Evolutionary conservation across 1,284 basidiomycete genomes (phyloP).

Genomic region (Thelephora terrestris): DNA sequence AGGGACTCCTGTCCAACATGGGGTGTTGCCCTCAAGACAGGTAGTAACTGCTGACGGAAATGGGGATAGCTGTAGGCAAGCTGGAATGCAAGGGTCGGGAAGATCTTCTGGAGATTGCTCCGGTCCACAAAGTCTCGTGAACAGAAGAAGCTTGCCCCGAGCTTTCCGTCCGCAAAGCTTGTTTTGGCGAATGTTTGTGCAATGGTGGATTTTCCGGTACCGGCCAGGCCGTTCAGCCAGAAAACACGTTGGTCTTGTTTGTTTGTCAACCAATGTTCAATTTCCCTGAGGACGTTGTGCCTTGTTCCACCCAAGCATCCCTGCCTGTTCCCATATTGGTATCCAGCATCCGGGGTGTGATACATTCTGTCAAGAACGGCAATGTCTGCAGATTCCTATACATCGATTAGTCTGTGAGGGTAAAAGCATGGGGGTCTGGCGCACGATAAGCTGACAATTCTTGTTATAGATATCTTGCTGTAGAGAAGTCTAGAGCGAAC

Average conservation of each 20-base stretch:
- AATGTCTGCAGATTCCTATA: too few species aligned
- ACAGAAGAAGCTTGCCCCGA: slow-evolving; percentile 20
- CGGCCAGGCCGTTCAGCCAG: slow-evolving; percentile 10
- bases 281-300: too few species aligned
- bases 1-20: background rate
- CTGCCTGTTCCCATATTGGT: too few species aligned
- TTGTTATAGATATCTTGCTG: too few species aligned
- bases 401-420: too few species aligned
- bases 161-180: slow-evolving; percentile 2
- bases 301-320: too few species aligned
- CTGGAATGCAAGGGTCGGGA: slow-evolving; percentile 19
- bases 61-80: slow-evolving; percentile 9
- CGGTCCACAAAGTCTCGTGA: slow-evolving; percentile 9
- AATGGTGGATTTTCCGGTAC: slow-evolving; percentile 9
- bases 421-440: too few species aligned
- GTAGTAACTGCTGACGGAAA: slow-evolving; percentile 10
- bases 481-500: too few species aligned
- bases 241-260: too few species aligned
- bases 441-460: too few species aligned
- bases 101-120: slow-evolving; percentile 11
- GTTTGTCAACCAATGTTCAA: slow-evolving; percentile 3
- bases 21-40: background rate
- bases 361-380: too few species aligned
- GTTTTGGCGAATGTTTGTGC: slow-evolving; percentile 9
- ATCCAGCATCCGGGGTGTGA: too few species aligned